Base-by-base conservation (phyloP, 108 stramenopile genomes). In the Cyclotella cryptica region DNA sequence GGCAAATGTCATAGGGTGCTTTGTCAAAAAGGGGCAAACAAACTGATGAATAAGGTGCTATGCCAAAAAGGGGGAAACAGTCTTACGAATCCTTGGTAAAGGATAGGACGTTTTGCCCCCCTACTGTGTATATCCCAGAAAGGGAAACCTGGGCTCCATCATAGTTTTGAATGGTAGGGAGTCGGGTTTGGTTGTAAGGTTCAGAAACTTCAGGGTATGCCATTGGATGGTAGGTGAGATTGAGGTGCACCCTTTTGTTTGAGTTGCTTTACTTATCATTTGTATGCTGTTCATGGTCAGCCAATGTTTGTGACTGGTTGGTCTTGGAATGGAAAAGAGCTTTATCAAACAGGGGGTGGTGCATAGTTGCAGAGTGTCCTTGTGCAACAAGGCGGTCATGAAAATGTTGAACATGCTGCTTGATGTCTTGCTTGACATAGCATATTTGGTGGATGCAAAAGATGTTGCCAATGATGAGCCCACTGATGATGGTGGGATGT, bases 401-500 rank as follows among this genome's bases (percentile, higher is more conserved):
- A 69, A 80, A 80, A 28, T 66, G 41, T 13, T 39, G 29, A 41
- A 80, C 27, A 27, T 67, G 52, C 6, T 45, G 44, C 26, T 69
- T 17, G 12, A 45, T n/a, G 39, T 75, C 67, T 3, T 17, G 12
- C 0, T 43, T 18, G 3, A 6, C 0, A 3, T 67, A 70, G 67
- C 79, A 75, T 0, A 80, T 55, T 13, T 49, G 62, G 53, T 75
- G 70, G 59, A 76, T 76, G 5, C 74, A 74, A 22, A 76, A 68
- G 22, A 69, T 35, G 17, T 80, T 55, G 10, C 79, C 66, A 19
- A 69, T 45, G 24, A 80, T 28, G 0, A 80, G 19, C 0, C 79
- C 73, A 2, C 52, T 67, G 45, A 67, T 65, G 30, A 28, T 42
- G 15, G 53, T 18, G 59, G 59, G 39, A 44, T 40, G 14, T 10